These are phyloP conservation scores for Trichoderma pleuroti DNA, from an alignment of 2,329 filamentous ascomycete genomes.

Conservation along the genomic window DNA sequence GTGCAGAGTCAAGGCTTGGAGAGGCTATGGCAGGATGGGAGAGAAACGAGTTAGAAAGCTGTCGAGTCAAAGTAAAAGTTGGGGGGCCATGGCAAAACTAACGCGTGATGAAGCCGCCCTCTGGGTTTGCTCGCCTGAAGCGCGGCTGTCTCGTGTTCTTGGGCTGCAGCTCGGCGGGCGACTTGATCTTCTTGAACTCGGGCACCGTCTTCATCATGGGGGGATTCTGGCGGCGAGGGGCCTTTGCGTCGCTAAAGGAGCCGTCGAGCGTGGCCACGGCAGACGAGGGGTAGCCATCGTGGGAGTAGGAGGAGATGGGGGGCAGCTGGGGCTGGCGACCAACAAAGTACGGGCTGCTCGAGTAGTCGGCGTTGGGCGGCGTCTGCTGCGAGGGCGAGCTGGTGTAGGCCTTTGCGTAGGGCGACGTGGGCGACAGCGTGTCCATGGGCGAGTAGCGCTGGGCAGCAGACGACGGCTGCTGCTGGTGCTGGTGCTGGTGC, in stretches of 20 bases:
- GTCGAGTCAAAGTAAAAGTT: no score
- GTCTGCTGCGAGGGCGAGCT: slow-evolving; percentile 65
- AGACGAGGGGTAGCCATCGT: slow-evolving; percentile 71
- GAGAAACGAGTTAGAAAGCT: no score
- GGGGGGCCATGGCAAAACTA: no score
- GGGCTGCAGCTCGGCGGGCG: slow-evolving; percentile 70
- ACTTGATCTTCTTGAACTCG: slow-evolving; percentile 77
- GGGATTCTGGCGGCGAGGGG: slow-evolving; percentile 52
- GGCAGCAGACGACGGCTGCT: slow-evolving; percentile 70
- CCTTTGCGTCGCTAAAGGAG: slow-evolving; percentile 57
- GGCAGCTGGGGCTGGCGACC: slow-evolving; percentile 71
- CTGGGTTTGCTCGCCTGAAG: slow-evolving; percentile 89
- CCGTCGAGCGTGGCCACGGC: slow-evolving; percentile 69
- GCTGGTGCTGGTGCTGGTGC: slow-evolving; percentile 31
- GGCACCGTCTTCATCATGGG: slow-evolving; percentile 65
- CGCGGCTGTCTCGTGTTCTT: slow-evolving; percentile 83
- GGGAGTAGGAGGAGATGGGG: slow-evolving; percentile 65
- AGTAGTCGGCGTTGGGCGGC: slow-evolving; percentile 66
- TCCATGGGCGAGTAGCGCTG: slow-evolving; percentile 98
- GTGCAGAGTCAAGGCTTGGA: slow-evolving; percentile 92
- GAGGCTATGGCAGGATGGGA: slow-evolving; percentile 55
- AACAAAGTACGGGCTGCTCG: slow-evolving; percentile 57
- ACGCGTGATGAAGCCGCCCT: slow-evolving; percentile 98
- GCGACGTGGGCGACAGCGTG: slow-evolving; percentile 72
- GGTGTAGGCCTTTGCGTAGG: slow-evolving; percentile 64